These are phyloP conservation scores for Senna tora DNA, from an alignment of 306 rosid genomes.

Conservation along the genomic window DNA sequence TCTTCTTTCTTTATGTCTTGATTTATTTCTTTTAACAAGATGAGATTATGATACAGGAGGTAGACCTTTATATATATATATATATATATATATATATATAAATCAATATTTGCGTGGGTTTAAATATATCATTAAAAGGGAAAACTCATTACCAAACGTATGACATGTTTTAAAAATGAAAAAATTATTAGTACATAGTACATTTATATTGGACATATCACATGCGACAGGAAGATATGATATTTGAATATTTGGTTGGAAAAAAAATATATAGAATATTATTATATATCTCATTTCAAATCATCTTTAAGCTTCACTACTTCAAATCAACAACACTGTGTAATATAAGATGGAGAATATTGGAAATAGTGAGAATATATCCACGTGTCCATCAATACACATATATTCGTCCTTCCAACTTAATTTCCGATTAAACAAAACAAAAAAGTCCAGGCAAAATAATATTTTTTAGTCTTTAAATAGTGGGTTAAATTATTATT, in stretches of 20 bases:
- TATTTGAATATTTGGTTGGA: slow-evolving; percentile 35
- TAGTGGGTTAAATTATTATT: too few relatives aligned
- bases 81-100: too few relatives aligned
- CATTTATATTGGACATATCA: neutral
- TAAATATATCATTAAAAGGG: too few relatives aligned
- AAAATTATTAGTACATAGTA: neutral
- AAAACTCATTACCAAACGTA: neutral
- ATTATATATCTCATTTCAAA: slow-evolving; percentile 38
- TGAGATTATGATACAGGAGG: too few relatives aligned
- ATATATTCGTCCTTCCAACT: slow-evolving; percentile 31
- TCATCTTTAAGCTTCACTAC: slow-evolving; percentile 20
- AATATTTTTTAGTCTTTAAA: too few relatives aligned
- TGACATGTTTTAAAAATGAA: neutral
- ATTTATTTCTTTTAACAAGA: too few relatives aligned
- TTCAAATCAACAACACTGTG: slow-evolving; percentile 32
- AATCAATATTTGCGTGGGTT: too few relatives aligned
- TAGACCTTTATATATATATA: too few relatives aligned
- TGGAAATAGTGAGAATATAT: slow-evolving; percentile 31
- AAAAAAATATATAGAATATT: slow-evolving; percentile 38
- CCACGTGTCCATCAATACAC: slow-evolving; percentile 4
- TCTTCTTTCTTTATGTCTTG: too few relatives aligned
- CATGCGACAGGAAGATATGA: slow-evolving; percentile 22
- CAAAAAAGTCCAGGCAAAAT: too few relatives aligned
- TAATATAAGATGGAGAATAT: slow-evolving; percentile 19
- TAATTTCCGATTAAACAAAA: neutral